Evolutionary conservation across 768 basidiomycete species (phyloP), one percentile per base, ranked within the genome.

Genomic region (Xanthoconium stramineum): DNA sequence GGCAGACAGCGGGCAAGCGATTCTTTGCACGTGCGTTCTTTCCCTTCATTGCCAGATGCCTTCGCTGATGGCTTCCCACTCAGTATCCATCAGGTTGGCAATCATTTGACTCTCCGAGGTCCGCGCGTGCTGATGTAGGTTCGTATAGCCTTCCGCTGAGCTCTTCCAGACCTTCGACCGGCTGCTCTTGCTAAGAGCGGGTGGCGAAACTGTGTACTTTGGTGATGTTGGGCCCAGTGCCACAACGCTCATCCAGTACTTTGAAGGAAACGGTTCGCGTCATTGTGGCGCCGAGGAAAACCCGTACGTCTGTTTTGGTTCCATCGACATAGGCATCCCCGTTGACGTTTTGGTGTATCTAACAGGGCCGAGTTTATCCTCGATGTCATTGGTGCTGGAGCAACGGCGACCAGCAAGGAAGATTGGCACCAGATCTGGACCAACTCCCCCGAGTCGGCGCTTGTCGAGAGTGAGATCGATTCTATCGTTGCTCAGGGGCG

Each of bases 81-180:
- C 20, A 79, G 79, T 6, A 80, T 81, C 45, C 80, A 80, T 58
- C 79, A 66, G 65, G 65, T 65, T 30, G 7, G 65, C 9, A 36
- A 38, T 6, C 36, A 29, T 30, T 19, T 28, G 2, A 7, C 3
- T 32, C 9, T 1, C 19, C 6, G 14, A 37, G 10, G 6, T 20
- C 4, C 15, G 7, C 6, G 19, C 4, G 19, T 50, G 33, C 59
- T 64, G 6, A 64, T 15, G 6, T 33, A 6, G 33, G 15, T 11
- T 35, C 75, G 68, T 73, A 71, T 60, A 54, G 76, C 92, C 92
- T 37, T 92, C 91, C 28, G 89, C 89, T 3, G 84, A 93, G 65
- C 74, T 94, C 29, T 95, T 94, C 76, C 83, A 89, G 63, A 76
- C 76, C 43, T 94, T 94, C 60, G 93, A 95, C 64, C 74, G 86